Evolutionary conservation across 495 filamentous ascomycete genomes (phyloP), one percentile per base, ranked within the genome.

Genomic region (Jackrogersella multiformis): DNA sequence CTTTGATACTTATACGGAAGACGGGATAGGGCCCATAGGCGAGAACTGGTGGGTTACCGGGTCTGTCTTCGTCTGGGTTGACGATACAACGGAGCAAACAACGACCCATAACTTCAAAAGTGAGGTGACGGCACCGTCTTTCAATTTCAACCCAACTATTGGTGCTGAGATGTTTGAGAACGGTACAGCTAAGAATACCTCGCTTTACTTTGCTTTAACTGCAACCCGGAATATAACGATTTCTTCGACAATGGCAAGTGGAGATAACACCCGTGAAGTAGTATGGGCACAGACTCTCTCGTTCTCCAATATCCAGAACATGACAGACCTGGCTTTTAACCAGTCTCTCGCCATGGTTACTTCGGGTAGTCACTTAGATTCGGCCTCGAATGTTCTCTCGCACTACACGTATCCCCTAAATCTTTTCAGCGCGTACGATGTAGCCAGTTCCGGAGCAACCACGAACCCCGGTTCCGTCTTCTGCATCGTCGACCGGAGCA

Each of bases 11-110:
- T 78, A 81, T 38, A 70, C 75, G 6, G 65, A 76, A 38, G 64
- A 72, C n/a, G 64, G 58, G 5, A 77, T 80, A 1, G 78, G 76
- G 1, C 76, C 81, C 1, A 85, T 94, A 13, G 85, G 83, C n/a
- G 83, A 82, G 35, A 88, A 88, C 68, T 97, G 93, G 93, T 83
- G 90, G 54, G 88, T 96, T 5, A 92, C 91, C 0, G 93, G 92
- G 5, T 94, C 92, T 51, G 82, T 96, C 16, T 94, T 96, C 70
- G 65, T 94, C 8, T 96, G 90, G 84, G 77, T 87, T 1, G 86
- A 88, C 62, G 65, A 72, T 4, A 65, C 79, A 0, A 73, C 72
- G 1, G 81, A 78, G 23, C 76, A 85, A 35, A 87, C 88, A 0
- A 88, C 81, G 1, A 84, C 86, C 1, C 49, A 63, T 21, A 45